Percentiles rank a stretch among this genome's conserved stretches.
Conservation (phyloP, 1,284 basidiomycete species). For the Ustilago curta region DNA sequence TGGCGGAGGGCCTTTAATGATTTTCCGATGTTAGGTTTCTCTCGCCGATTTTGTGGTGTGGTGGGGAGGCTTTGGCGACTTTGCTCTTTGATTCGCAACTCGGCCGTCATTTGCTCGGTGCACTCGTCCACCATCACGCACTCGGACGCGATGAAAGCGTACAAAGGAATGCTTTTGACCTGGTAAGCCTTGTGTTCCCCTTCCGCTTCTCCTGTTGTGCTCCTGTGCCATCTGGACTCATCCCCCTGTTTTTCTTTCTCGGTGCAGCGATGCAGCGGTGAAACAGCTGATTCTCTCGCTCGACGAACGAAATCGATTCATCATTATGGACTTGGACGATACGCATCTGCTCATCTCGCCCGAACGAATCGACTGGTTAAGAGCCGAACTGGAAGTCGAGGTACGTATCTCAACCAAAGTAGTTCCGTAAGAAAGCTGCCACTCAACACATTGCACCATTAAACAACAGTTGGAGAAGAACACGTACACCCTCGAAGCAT, state of each 20-base stretch:
- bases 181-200: constrained; percentile 73
- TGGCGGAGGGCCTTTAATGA: no score
- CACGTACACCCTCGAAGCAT: constrained; percentile 60
- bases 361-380: constrained; percentile 80
- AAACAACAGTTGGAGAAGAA: constrained; percentile 63
- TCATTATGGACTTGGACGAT: constrained; percentile 88
- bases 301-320: constrained; percentile 79
- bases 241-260: background rate
- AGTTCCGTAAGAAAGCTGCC: no score
- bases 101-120: no score
- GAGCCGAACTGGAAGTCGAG: constrained; percentile 80
- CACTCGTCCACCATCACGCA: no score
- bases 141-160: constrained; percentile 73
- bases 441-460: no score
- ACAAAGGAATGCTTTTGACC: constrained; percentile 79
- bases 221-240: background rate
- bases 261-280: constrained; percentile 82
- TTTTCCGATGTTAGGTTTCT: no score
- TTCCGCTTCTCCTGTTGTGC: background rate
- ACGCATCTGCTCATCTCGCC: constrained; percentile 84
- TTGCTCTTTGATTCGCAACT: no score
- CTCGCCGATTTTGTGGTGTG: no score
- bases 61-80: no score
- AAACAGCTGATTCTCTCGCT: constrained; percentile 87
- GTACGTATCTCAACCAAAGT: no score